phyloP scores from a whole-genome alignment of 2,329 filamentous ascomycete species.

The Trichoderma lentiforme region DNA sequence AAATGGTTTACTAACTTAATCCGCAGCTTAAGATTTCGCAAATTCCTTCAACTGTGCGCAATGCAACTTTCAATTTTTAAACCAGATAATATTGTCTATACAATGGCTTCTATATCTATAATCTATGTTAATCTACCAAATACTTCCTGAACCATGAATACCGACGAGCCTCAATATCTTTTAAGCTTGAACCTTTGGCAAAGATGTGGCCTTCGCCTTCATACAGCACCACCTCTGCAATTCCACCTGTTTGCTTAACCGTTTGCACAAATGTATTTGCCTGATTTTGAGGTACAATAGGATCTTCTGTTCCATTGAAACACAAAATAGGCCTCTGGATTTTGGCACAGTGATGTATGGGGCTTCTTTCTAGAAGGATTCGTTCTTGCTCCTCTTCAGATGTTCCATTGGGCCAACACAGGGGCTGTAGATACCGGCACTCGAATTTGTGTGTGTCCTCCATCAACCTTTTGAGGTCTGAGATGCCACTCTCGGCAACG shows the following conservation, averaged over 20 bases:
- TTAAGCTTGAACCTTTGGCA: not conserved
- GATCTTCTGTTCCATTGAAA: not conserved
- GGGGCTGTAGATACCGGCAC: not conserved
- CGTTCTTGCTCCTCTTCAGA: not conserved
- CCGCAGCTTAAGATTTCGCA: not conserved
- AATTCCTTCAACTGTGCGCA: not conserved
- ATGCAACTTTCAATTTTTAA: not conserved
- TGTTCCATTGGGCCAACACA: not conserved
- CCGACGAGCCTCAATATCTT: not conserved
- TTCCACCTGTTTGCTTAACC: not conserved
- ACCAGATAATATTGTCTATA: not conserved
- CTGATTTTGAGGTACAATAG: not conserved
- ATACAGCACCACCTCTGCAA: not conserved
- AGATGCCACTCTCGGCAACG: not conserved
- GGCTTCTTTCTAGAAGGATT: not conserved
- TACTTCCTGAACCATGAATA: not conserved
- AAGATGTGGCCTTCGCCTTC: not conserved
- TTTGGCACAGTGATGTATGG: not conserved
- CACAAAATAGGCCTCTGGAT: not conserved
- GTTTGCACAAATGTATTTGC: not conserved
- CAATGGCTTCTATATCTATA: not conserved
- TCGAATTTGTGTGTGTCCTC: not conserved
- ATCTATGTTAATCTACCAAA: not conserved
- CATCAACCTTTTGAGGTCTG: not conserved
- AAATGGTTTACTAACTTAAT: not conserved